Evolutionary conservation across 2,329 filamentous ascomycete genomes (phyloP).

Genomic region (Fusarium cyanostomum): DNA sequence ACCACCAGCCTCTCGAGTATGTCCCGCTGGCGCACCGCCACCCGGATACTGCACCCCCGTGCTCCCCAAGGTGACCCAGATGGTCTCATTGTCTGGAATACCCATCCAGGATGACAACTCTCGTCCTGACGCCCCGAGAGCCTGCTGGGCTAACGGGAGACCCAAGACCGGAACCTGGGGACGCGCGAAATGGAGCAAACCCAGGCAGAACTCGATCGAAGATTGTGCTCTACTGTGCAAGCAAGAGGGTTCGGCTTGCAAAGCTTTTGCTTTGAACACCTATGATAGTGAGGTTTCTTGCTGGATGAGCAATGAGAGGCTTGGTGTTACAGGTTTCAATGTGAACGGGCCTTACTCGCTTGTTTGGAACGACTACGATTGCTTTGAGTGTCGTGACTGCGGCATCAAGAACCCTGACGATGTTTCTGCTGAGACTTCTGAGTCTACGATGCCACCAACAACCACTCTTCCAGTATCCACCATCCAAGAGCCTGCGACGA

Average conservation of each 20-base stretch:
- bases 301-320: neutral
- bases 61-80: neutral
- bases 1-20: neutral
- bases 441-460: neutral
- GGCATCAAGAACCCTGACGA: neutral
- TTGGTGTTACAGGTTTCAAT: neutral
- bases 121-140: neutral
- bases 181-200: neutral
- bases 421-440: neutral
- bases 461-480: accelerated
- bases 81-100: neutral
- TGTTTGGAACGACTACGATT: conserved; percentile 18
- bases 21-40: neutral
- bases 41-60: conserved; percentile 9
- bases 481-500: accelerated
- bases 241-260: neutral
- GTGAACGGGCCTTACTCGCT: neutral
- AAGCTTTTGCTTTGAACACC: neutral
- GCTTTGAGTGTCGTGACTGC: conserved; percentile 12
- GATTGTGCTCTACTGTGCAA: conserved; percentile 17
- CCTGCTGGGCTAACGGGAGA: conserved; percentile 10
- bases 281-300: neutral
- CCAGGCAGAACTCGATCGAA: conserved; percentile 14
- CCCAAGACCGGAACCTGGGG: conserved; percentile 8
- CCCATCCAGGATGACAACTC: neutral